phyloP scores from a whole-genome alignment of 495 filamentous ascomycete genomes.

The Oidiodendron maius region DNA sequence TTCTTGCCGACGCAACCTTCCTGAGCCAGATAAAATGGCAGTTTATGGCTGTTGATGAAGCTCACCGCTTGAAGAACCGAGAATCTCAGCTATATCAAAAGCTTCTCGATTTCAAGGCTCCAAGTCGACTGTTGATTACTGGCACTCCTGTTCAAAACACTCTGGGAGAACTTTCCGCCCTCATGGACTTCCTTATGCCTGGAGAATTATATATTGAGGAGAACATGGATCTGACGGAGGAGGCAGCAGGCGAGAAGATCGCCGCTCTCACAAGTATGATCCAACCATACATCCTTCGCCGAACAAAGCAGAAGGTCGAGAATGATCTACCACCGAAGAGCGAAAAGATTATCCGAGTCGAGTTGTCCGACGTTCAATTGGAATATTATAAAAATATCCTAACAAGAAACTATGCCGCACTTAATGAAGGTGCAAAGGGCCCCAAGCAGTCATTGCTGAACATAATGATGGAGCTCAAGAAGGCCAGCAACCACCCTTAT shows the following conservation, averaged over 20 bases:
- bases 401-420: slow-evolving; percentile 89
- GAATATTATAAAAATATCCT: slow-evolving; percentile 99
- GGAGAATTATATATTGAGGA: slow-evolving; percentile 81
- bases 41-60: slow-evolving; percentile 92
- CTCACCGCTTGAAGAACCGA: slow-evolving; percentile 93
- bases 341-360: slow-evolving; percentile 97
- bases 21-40: slow-evolving; percentile 86
- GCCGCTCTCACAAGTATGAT: slow-evolving; percentile 42
- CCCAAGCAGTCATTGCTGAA: slow-evolving; percentile 94
- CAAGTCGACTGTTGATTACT: slow-evolving; percentile 85
- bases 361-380: slow-evolving; percentile 89
- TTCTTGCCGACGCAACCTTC: slow-evolving; percentile 70
- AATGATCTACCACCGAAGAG: slow-evolving; percentile 93
- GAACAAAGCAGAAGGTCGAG: slow-evolving; percentile 95
- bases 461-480: slow-evolving; percentile 99
- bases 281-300: slow-evolving; percentile 87
- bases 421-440: slow-evolving; percentile 82
- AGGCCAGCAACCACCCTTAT: slow-evolving; percentile 96
- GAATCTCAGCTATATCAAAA: slow-evolving; percentile 87
- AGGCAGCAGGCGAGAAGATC: slow-evolving; percentile 58
- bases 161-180: slow-evolving; percentile 79
- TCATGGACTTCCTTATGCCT: slow-evolving; percentile 94
- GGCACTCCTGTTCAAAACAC: slow-evolving; percentile 98
- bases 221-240: slow-evolving; percentile 74
- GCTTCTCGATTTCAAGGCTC: slow-evolving; percentile 76